phyloP scores from a whole-genome alignment of 2,329 filamentous ascomycete genomes.

The Neoscytalidium dimidiatum region DNA sequence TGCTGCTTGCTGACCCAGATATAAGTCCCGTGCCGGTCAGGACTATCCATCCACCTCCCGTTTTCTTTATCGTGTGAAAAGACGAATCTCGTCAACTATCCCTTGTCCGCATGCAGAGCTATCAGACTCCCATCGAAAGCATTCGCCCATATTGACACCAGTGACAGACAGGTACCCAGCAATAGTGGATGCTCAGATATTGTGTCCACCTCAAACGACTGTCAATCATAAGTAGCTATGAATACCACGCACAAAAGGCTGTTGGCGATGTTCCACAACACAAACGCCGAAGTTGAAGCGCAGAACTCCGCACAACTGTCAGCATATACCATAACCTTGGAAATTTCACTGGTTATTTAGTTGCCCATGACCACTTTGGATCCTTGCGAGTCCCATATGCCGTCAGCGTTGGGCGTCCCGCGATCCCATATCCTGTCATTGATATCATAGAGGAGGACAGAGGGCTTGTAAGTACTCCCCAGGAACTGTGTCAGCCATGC shows the following conservation, averaged over 20 bases:
- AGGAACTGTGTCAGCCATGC: neutral
- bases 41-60: neutral
- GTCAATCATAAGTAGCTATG: constrained; percentile 62
- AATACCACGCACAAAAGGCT: constrained; percentile 48
- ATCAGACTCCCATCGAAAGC: neutral
- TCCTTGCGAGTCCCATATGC: neutral
- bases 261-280: neutral
- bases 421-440: neutral
- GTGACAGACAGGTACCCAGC: neutral
- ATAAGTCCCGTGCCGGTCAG: too few relatives aligned
- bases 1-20: too few relatives aligned
- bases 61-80: neutral
- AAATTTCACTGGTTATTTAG: neutral
- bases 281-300: neutral
- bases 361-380: neutral
- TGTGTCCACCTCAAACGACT: constrained; percentile 36
- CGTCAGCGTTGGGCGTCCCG: neutral
- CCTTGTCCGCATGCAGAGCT: neutral
- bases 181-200: neutral
- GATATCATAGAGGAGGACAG: neutral
- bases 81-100: neutral
- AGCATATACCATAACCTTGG: neutral
- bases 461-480: neutral
- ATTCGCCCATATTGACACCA: neutral
- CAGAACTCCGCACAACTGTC: neutral